These are phyloP conservation scores for Arctium minus DNA, from an alignment of 129 eudicot genomes.

Conservation along the genomic window DNA sequence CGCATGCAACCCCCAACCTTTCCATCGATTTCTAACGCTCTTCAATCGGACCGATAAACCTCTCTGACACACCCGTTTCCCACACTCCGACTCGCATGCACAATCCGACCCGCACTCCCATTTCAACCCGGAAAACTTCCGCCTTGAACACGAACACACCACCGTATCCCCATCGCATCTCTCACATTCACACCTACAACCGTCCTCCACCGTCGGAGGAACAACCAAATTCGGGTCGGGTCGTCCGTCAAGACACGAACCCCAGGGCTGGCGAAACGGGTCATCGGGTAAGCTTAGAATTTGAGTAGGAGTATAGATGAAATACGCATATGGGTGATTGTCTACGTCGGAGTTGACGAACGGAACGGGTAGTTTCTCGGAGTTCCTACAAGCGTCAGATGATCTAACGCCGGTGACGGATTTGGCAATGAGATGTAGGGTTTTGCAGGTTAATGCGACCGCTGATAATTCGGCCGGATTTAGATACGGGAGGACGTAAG, in stretches of 20 bases:
- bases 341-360: constrained; percentile 48
- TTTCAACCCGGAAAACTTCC: constrained; percentile 30
- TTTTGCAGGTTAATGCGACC: constrained; percentile 62
- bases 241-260: constrained; percentile 13
- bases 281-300: constrained; percentile 17
- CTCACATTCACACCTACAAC: constrained; percentile 51
- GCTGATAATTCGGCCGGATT: constrained; percentile 54
- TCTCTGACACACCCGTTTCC: constrained; percentile 51
- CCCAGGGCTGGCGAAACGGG: constrained; percentile 59
- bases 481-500: constrained; percentile 57
- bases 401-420: constrained; percentile 38
- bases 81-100: constrained; percentile 49
- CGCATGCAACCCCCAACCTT: constrained; percentile 86
- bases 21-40: constrained; percentile 48
- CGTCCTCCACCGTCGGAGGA: constrained; percentile 32
- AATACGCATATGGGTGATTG: constrained; percentile 64
- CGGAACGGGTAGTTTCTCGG: constrained; percentile 64
- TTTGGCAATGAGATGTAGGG: constrained; percentile 38
- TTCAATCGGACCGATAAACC: constrained; percentile 53
- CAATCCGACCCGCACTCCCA: constrained; percentile 83
- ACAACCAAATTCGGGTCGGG: constrained; percentile 15
- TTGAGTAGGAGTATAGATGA: constrained; percentile 59
- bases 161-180: constrained; percentile 25
- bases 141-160: constrained; percentile 45
- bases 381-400: constrained; percentile 61